A percentile compares a stretch with the other conserved stretches of the same genome.
Conservation (phyloP, 768 basidiomycete species). For the Boletus vinaceobasis region DNA sequence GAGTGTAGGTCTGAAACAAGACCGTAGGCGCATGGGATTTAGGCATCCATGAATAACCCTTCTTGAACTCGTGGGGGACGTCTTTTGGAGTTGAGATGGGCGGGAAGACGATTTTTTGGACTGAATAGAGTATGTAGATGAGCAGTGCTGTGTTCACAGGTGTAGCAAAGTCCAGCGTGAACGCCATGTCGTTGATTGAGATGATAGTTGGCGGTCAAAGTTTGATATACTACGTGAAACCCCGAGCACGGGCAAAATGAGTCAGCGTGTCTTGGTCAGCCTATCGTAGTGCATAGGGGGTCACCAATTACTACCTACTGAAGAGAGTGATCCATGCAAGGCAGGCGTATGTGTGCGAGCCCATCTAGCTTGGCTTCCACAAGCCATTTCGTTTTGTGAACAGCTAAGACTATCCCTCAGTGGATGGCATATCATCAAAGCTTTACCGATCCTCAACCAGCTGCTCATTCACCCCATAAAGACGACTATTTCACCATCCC, state of each 20-base stretch:
- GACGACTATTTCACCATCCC: no score
- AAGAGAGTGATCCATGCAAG: no score
- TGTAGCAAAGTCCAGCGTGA: slow-evolving; percentile 55
- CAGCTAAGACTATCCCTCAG: not conserved
- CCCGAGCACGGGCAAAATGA: not conserved
- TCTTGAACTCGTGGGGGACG: slow-evolving; percentile 69
- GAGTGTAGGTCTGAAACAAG: slow-evolving; percentile 74
- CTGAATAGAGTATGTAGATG: slow-evolving; percentile 73
- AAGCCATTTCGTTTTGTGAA: not conserved
- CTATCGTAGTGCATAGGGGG: no score
- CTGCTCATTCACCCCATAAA: no score
- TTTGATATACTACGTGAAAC: slow-evolving; percentile 27
- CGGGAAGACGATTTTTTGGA: slow-evolving; percentile 73
- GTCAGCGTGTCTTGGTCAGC: no score
- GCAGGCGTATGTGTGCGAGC: no score
- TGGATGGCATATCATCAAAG: not conserved
- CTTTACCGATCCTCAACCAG: no score
- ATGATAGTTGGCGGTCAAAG: slow-evolving; percentile 15
- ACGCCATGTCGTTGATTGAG: slow-evolving; percentile 19
- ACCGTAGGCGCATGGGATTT: slow-evolving; percentile 75
- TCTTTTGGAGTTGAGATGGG: slow-evolving; percentile 46
- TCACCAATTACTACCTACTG: no score
- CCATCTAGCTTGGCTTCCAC: no score
- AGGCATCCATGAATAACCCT: slow-evolving; percentile 91
- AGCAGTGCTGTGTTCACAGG: slow-evolving; percentile 79